These are phyloP conservation scores for Mortierella hygrophila DNA, from an alignment of 192 early-diverging fungal species.

Conservation along the genomic window DNA sequence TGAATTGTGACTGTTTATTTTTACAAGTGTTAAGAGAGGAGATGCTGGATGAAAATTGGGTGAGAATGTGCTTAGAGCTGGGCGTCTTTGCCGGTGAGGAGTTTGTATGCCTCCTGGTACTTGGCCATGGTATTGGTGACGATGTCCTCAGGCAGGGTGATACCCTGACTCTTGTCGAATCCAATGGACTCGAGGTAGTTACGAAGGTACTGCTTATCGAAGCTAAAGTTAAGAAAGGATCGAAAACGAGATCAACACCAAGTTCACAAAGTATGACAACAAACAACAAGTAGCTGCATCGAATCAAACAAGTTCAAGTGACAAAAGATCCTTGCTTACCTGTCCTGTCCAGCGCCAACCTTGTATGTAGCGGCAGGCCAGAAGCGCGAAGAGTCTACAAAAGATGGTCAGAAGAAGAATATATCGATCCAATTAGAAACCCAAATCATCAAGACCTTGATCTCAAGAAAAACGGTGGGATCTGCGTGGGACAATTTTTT, in stretches of 20 bases:
- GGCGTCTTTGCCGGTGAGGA: slow-evolving; percentile 82
- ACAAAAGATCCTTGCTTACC: slow-evolving; percentile 51
- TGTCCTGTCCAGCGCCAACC: slow-evolving; percentile 82
- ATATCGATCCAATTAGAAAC: not conserved
- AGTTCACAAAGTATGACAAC: not conserved
- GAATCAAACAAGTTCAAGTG: not conserved
- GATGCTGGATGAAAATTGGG: not conserved
- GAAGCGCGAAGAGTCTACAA: slow-evolving; percentile 94
- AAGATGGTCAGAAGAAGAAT: not conserved
- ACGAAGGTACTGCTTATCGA: slow-evolving; percentile 98
- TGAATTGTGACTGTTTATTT: not conserved
- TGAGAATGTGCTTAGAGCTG: slow-evolving; percentile 57
- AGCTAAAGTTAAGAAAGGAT: slow-evolving; percentile 60
- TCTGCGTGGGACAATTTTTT: not conserved
- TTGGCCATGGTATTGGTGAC: slow-evolving; percentile 88
- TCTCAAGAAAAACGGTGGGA: not conserved
- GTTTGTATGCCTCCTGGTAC: slow-evolving; percentile 91
- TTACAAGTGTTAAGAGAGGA: not conserved
- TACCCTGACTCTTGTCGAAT: slow-evolving; percentile 90
- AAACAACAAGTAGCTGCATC: not conserved
- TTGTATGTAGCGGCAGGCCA: slow-evolving; percentile 91
- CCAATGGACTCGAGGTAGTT: slow-evolving; percentile 90
- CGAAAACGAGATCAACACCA: not conserved
- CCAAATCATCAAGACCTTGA: not conserved
- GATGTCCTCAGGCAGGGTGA: slow-evolving; percentile 88